Base-by-base conservation (phyloP, 1,284 basidiomycete species). In the Marasmius sp. region DNA sequence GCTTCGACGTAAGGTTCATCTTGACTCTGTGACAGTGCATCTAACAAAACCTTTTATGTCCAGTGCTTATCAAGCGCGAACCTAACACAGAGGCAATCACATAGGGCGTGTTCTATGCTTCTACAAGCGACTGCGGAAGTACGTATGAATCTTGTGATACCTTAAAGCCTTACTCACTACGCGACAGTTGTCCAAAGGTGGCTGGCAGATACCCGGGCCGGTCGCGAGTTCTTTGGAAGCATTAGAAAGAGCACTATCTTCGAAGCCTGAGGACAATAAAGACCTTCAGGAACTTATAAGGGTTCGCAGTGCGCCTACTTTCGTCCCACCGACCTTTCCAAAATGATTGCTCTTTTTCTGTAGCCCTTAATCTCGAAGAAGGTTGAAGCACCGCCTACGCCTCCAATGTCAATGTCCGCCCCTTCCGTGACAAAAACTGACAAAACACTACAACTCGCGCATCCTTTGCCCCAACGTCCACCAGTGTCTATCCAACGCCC, bases 251-350 rank as follows among this genome's bases (percentile, higher is more conserved):
- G 59, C 84, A 34, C 73, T 77, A 65, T 66, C 75, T 54, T 62
- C 75, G 6, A 69, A 65, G 62, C 68, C 71, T 64, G 72, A 77
- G 66, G 67, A 71, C 36, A 67, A 64, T 59, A 66, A 65, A 67
- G 79, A 81, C 64, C 74, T 85, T 58, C 77, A 81, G 75, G 77
- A 74, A 66, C 77, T 86, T 61, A 84, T 85, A 63, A 87, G 82
- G 86, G 87, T 89, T 86, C 83, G 87, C 84, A 81, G 71, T 78
- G 79, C 80, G 74, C 81, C 74, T 71, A 76, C 77, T 70, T 63
- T 77, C 71, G 71, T 75, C 68, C 70, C 75, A 60, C 69, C 69
- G 73, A 75, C 77, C 72, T 79, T 68, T 74, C 79, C 76, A 77
- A 82, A 79, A 67, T 72, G 71, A 27, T 67, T 57, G 74, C 72